Percentiles rank a stretch among this genome's conserved stretches.
These are phyloP conservation scores for Fusarium sp. DNA, from an alignment of 2,329 filamentous ascomycete species.

Conservation along the genomic window DNA sequence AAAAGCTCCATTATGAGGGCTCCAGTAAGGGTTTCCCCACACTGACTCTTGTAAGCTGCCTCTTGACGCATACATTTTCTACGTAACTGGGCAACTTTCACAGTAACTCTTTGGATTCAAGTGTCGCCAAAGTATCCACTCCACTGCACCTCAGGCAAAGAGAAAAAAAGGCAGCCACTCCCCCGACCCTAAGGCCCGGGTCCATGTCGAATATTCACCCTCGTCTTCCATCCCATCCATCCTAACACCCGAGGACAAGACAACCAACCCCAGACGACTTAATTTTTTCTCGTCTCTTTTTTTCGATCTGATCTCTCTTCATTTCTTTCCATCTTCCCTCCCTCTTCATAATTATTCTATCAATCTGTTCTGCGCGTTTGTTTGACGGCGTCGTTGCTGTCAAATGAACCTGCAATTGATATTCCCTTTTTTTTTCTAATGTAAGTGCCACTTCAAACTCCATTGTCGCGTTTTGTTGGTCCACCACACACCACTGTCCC, in stretches of 20 bases:
- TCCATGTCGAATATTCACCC: constrained; percentile 40
- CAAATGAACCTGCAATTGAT: constrained; percentile 97
- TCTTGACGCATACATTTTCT: constrained; percentile 31
- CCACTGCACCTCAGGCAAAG: constrained; percentile 45
- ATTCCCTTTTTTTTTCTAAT: constrained; percentile 68
- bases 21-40: constrained; percentile 34
- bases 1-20: constrained; percentile 19
- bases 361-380: constrained; percentile 77
- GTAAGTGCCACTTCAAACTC: constrained; percentile 60
- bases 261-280: constrained; percentile 44
- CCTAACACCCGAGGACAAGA: constrained; percentile 32
- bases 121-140: constrained; percentile 29
- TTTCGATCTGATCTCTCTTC: constrained; percentile 37
- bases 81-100: constrained; percentile 4
- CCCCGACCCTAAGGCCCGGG: constrained; percentile 41
- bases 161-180: constrained; percentile 48
- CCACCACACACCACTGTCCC: constrained; percentile 40
- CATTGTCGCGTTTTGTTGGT: constrained; percentile 19
- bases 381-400: constrained; percentile 88
- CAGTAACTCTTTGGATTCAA: not conserved
- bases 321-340: constrained; percentile 33
- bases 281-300: constrained; percentile 32
- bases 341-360: constrained; percentile 38
- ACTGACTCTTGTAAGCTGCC: constrained; percentile 33
- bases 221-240: constrained; percentile 41